phyloP scores from a whole-genome alignment of 371 early-diverging fungal species.

The Cokeromyces recurvatus region DNA sequence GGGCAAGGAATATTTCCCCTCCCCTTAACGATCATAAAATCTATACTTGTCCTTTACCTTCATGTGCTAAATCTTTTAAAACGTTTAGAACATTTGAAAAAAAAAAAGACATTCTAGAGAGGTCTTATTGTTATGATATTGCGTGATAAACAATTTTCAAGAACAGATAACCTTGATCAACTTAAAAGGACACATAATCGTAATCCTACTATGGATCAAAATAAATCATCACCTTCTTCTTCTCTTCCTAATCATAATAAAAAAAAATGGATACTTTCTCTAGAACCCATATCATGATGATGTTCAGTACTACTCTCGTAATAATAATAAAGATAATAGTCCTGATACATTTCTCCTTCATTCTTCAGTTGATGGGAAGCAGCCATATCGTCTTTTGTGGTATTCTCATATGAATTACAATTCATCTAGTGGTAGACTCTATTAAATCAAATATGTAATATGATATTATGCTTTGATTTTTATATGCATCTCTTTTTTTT shows the following conservation, averaged over 20 bases:
- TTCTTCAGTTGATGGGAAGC: too few species aligned
- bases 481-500: too few species aligned
- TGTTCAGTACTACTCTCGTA: slow-evolving; percentile 85
- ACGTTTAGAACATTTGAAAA: slow-evolving; percentile 75
- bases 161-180: slow-evolving; percentile 77
- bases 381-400: too few species aligned
- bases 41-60: slow-evolving; percentile 27
- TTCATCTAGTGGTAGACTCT: too few species aligned
- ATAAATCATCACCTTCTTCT: not conserved
- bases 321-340: not conserved
- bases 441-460: too few species aligned
- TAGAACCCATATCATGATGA: slow-evolving; percentile 79
- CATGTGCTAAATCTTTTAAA: slow-evolving; percentile 54
- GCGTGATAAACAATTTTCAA: slow-evolving; percentile 75
- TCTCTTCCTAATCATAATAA: slow-evolving; percentile 69
- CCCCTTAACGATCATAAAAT: not conserved
- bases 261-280: slow-evolving; percentile 87
- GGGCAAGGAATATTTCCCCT: too few species aligned
- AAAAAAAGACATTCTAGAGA: slow-evolving; percentile 35
- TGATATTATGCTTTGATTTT: too few species aligned
- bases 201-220: not conserved
- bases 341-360: too few species aligned
- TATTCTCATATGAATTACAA: too few species aligned
- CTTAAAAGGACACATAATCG: slow-evolving; percentile 73
- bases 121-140: not conserved